Percentiles rank a stretch among this genome's conserved stretches.
Evolutionary conservation across 2,329 filamentous ascomycete species (phyloP).

Genomic region (Scedosporium minutisporum): DNA sequence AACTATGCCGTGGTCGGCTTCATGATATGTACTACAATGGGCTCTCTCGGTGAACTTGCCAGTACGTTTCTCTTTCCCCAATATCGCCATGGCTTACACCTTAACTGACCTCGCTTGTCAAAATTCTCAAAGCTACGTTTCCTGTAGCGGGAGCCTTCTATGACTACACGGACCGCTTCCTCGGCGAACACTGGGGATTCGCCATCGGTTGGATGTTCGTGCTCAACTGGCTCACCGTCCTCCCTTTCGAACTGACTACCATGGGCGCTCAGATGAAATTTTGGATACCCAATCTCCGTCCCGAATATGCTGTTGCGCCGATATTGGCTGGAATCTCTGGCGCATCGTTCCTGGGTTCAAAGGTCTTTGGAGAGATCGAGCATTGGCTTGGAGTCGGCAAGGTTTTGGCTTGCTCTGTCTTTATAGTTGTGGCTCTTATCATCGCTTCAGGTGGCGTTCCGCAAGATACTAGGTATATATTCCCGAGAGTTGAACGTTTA

Average conservation of each 20-base stretch:
- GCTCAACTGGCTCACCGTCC: slow-evolving; percentile 24
- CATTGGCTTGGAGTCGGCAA: slow-evolving; percentile 43
- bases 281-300: slow-evolving; percentile 17
- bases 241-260: slow-evolving; percentile 27
- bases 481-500: not conserved
- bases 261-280: slow-evolving; percentile 21
- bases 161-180: slow-evolving; percentile 26
- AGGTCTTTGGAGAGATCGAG: slow-evolving; percentile 37
- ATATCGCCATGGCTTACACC: not conserved
- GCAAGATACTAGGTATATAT: slow-evolving; percentile 20
- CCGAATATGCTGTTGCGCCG: slow-evolving; percentile 24
- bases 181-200: slow-evolving; percentile 27
- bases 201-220: slow-evolving; percentile 31
- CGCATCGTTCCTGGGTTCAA: slow-evolving; percentile 36
- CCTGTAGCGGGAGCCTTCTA: slow-evolving; percentile 28
- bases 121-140: slow-evolving; percentile 14
- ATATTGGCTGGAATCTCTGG: slow-evolving; percentile 27
- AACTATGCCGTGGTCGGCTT: slow-evolving; percentile 22
- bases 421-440: slow-evolving; percentile 46
- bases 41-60: slow-evolving; percentile 19
- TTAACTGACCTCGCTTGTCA: too few species aligned
- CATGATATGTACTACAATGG: slow-evolving; percentile 22
- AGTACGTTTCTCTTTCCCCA: slow-evolving; percentile 8
- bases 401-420: slow-evolving; percentile 40
- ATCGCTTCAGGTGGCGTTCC: slow-evolving; percentile 40